Evolutionary conservation across 257 asterid species (phyloP), one percentile per base, ranked within the genome.

Genomic region (Fraxinus cuspidata): DNA sequence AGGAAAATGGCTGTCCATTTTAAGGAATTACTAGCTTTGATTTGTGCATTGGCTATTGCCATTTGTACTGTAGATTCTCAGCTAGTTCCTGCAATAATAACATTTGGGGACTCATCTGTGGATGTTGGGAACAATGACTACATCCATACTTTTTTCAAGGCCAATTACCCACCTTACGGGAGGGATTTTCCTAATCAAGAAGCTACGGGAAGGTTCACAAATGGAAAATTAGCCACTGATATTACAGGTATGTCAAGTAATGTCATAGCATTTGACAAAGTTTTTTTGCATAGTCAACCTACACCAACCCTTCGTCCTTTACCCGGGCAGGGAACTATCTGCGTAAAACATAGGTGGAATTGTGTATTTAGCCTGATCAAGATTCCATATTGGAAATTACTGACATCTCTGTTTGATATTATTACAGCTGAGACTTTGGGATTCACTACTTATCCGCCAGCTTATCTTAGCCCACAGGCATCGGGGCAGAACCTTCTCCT

Each of bases 381-480:
- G 13, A 38, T 38, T 38, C 44, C 44, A 38, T 9, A 38, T 38
- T 9, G 44, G 51, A 44, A 44, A 44, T 11, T 44, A 15, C 21
- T 47, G 58, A 47, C 21, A 15, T 47, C 21, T 47, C 58, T 15
- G 19, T 47, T 47, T 15, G 21, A 47, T 47, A 3, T 16, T 47
- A 16, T 60, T 80, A 80, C 91, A 96, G 99, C 99, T 60, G 97
- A 96, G 27, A 89, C 87, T 13, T 79, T 96, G 49, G 99, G 99
- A 12, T 96, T 96, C 63, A 89, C 90, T 21, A 82, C 78, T 49
- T 92, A 70, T 47, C 88, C 99, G 0, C 87, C 97, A 42, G 89
- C 99, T 29, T 96, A 96, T 77, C 96, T 96, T 16, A 93, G 99
- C 92, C 97, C 99, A 0, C 87, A 93, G 75, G 99, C 99, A 28